A percentile compares a stretch with the other conserved stretches of the same genome.
phyloP scores from a whole-genome alignment of 2,329 filamentous ascomycete genomes.

The Taxawa tesnikishii region DNA sequence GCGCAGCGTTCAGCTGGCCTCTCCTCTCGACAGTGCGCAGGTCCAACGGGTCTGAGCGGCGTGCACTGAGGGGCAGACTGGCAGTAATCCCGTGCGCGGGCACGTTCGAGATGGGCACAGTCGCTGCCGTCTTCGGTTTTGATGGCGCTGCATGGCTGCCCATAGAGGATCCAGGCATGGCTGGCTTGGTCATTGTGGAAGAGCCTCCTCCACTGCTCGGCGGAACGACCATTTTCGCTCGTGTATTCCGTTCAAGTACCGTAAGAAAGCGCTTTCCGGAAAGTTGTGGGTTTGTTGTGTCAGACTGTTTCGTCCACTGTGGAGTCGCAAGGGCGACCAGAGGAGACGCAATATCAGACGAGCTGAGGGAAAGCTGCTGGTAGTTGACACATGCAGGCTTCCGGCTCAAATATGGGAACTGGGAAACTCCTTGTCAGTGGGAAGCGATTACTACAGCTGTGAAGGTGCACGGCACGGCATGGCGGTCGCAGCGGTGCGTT shows the following conservation, averaged over 20 bases:
- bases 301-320: too few species aligned
- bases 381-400: too few species aligned
- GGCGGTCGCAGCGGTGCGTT: too few species aligned
- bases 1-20: conserved; percentile 64
- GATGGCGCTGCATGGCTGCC: conserved; percentile 4
- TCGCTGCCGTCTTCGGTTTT: conserved; percentile 8
- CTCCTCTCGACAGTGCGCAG: conserved; percentile 83
- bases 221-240: conserved; percentile 16
- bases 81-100: conserved; percentile 26
- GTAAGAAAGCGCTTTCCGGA: too few species aligned
- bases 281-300: too few species aligned
- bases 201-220: conserved; percentile 13
- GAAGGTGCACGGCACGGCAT: too few species aligned
- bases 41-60: conserved; percentile 60
- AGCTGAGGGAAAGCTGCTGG: too few species aligned
- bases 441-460: too few species aligned
- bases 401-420: too few species aligned
- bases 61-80: conserved; percentile 49
- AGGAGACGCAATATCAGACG: too few species aligned
- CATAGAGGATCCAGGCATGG: conserved; percentile 1
- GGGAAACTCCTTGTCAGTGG: too few species aligned
- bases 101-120: conserved; percentile 18
- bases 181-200: conserved; percentile 3
- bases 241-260: background rate
- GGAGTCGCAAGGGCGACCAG: too few species aligned